Conservation (phyloP, 257 asterid genomes). For the Gynochthodes officinalis region DNA sequence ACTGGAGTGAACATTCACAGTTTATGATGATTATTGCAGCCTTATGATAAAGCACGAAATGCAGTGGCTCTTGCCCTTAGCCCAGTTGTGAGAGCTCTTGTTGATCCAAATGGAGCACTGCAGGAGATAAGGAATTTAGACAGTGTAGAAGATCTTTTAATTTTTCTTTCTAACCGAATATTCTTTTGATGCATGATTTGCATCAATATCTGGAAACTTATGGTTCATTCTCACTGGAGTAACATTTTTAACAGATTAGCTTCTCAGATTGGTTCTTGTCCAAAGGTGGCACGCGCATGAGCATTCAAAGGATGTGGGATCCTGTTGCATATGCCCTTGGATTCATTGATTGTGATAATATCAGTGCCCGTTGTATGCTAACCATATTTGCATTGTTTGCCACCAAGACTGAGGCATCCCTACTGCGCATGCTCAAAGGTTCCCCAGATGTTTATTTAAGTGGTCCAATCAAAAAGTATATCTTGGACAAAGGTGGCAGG, state of each 20-base stretch:
- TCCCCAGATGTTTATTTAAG: conserved; percentile 96
- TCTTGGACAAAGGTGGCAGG: conserved; percentile 94
- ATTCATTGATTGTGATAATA: conserved; percentile 94
- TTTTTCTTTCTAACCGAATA: background rate
- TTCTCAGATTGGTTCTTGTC: conserved; percentile 97
- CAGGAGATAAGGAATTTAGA: conserved; percentile 71
- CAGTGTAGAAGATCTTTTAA: conserved; percentile 45
- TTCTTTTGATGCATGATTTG: background rate
- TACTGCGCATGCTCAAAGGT: conserved; percentile 96
- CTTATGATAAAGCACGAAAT: conserved; percentile 91
- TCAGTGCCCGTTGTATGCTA: conserved; percentile 99
- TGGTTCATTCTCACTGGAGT: conserved; percentile 15
- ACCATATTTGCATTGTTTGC: conserved; percentile 95
- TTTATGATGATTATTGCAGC: conserved; percentile 48
- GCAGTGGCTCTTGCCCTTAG: conserved; percentile 98
- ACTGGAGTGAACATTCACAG: background rate
- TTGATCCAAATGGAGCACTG: conserved; percentile 98
- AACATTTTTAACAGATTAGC: conserved; percentile 60
- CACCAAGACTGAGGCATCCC: conserved; percentile 98
- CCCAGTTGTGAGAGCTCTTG: conserved; percentile 97
- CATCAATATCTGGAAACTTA: background rate
- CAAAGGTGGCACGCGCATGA: conserved; percentile 89
- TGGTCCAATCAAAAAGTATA: conserved; percentile 87
- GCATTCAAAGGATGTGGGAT: conserved; percentile 99
- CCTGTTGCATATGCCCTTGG: conserved; percentile 99